These are phyloP conservation scores for Rutstroemia sp. DNA, from an alignment of 2,329 filamentous ascomycete genomes.

Conservation along the genomic window DNA sequence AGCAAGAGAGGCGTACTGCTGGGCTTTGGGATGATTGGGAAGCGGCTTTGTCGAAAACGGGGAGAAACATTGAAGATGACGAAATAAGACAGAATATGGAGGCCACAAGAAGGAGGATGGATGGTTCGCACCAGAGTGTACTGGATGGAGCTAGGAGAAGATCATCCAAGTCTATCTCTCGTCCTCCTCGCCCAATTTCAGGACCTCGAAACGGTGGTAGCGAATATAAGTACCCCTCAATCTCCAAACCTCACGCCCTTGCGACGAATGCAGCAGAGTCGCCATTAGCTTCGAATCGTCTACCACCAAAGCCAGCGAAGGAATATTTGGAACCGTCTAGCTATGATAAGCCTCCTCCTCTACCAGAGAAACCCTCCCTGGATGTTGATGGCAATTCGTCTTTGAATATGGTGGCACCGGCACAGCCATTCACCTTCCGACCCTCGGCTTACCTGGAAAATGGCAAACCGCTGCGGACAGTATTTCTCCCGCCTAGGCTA, in stretches of 20 bases:
- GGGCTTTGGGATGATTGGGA: constrained; percentile 49
- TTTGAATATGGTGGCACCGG: constrained; percentile 8
- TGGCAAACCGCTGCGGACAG: constrained; percentile 74
- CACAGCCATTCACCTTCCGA: constrained; percentile 59
- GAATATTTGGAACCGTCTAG: constrained; percentile 13
- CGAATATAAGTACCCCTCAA: constrained; percentile 50
- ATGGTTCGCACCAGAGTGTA: constrained; percentile 23
- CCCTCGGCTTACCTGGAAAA: constrained; percentile 86
- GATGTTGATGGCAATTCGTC: neutral
- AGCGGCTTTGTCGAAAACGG: constrained; percentile 32
- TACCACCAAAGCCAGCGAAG: constrained; percentile 27
- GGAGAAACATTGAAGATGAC: constrained; percentile 28
- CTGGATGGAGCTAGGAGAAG: constrained; percentile 20
- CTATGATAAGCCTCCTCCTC: constrained; percentile 6
- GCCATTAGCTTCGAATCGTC: constrained; percentile 2
- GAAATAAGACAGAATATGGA: constrained; percentile 45
- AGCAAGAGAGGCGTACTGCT: constrained; percentile 45
- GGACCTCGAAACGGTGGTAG: constrained; percentile 15
- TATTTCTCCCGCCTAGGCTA: constrained; percentile 76
- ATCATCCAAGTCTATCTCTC: constrained; percentile 21
- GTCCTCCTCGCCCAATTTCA: constrained; percentile 17
- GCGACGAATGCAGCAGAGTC: constrained; percentile 27
- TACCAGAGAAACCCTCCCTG: constrained; percentile 22
- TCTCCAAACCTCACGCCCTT: constrained; percentile 44
- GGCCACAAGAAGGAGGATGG: constrained; percentile 37